Percentiles rank a stretch among this genome's conserved stretches.
These are phyloP conservation scores for Verbascum thapsus DNA, from an alignment of 257 asterid genomes.

Conservation along the genomic window DNA sequence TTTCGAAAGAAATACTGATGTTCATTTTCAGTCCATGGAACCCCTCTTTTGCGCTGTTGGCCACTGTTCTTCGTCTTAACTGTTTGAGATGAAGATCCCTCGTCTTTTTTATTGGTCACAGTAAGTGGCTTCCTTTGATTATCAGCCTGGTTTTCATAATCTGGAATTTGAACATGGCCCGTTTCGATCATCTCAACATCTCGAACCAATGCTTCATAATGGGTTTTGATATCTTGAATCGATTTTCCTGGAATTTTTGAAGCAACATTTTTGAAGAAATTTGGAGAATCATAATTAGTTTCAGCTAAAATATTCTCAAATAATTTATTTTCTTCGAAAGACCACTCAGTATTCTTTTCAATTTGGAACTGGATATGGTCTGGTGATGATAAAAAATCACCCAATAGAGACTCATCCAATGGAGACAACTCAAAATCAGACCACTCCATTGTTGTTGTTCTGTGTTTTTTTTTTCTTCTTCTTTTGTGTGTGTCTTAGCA, in stretches of 20 bases:
- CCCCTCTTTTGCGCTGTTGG: constrained; percentile 24
- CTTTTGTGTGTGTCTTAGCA: not conserved
- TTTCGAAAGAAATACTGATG: constrained; percentile 38
- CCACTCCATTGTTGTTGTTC: constrained; percentile 35
- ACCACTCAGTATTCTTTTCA: not conserved
- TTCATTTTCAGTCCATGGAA: constrained; percentile 52
- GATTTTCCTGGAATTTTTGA: constrained; percentile 1
- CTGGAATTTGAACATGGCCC: constrained; percentile 26
- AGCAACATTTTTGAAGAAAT: not conserved
- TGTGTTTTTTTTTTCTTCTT: too few relatives aligned
- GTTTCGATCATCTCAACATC: constrained; percentile 30
- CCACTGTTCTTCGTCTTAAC: not conserved
- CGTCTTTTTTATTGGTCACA: constrained; percentile 1
- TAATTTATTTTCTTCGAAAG: constrained; percentile 3
- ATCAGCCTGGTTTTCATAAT: constrained; percentile 10
- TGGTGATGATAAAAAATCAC: constrained; percentile 11
- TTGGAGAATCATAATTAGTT: not conserved
- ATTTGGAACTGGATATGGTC: not conserved
- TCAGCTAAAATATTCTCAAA: constrained; percentile 24
- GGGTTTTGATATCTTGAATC: not conserved
- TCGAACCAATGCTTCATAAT: not conserved
- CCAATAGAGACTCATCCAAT: constrained; percentile 16
- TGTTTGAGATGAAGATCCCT: not conserved
- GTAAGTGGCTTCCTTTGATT: not conserved
- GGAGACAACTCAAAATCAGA: constrained; percentile 16